phyloP scores from a whole-genome alignment of 768 basidiomycete species.

The Boletellus sp. region DNA sequence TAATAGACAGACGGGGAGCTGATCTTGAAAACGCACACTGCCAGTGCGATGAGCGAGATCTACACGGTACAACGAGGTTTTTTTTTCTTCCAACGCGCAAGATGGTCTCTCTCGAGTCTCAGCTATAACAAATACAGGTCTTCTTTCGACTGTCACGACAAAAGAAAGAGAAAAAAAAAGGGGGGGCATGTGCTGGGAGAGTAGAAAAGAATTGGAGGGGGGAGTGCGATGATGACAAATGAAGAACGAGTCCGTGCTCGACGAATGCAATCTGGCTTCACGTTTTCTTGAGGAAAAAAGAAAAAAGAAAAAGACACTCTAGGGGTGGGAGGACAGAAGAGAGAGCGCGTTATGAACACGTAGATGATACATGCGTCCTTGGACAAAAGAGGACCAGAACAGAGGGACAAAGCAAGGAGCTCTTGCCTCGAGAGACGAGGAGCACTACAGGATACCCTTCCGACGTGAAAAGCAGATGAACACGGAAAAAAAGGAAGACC shows the following conservation, averaged over 20 bases:
- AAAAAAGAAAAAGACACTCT: slow-evolving; percentile 2
- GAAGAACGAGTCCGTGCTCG: slow-evolving; percentile 19
- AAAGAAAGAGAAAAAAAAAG: no score
- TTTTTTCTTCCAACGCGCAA: no score
- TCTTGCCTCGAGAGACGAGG: neutral
- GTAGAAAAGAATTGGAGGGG: neutral
- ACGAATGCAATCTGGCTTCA: neutral
- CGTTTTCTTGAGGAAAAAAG: neutral
- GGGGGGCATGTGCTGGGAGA: neutral
- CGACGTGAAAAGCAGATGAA: neutral
- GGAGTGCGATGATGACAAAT: neutral
- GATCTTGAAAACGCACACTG: no score
- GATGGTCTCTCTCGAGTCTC: no score
- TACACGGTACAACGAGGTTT: no score
- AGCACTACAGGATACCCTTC: neutral
- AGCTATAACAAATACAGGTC: no score
- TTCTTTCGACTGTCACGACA: no score
- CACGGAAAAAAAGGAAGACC: neutral
- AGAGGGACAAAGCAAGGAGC: neutral
- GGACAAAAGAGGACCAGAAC: neutral
- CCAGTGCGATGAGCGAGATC: no score
- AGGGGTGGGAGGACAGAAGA: neutral
- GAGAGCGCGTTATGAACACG: neutral
- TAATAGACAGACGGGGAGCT: no score
- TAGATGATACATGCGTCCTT: slow-evolving; percentile 8